Evolutionary conservation across 305 asterid species (phyloP).

Genomic region (Plantago coronopus): DNA sequence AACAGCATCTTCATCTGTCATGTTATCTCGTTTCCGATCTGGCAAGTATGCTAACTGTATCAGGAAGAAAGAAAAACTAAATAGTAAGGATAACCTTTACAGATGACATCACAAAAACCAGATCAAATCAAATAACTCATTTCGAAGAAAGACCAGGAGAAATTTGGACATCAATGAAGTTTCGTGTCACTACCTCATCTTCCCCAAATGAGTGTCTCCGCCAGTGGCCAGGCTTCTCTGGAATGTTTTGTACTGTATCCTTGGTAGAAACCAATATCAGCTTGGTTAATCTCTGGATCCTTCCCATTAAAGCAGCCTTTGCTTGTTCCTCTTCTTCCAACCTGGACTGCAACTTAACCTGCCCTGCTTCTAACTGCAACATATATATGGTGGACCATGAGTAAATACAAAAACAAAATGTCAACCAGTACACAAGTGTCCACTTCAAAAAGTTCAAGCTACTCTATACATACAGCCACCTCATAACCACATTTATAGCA

Average conservation of each 20-base stretch:
- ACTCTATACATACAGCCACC: slow-evolving; percentile 6
- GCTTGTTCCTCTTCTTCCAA: slow-evolving; percentile 90
- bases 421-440: slow-evolving; percentile 9
- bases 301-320: slow-evolving; percentile 84
- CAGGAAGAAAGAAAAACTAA: slow-evolving; percentile 29
- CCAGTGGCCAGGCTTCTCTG: slow-evolving; percentile 46
- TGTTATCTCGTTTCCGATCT: slow-evolving; percentile 65
- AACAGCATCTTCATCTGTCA: slow-evolving; percentile 52
- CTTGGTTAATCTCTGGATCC: slow-evolving; percentile 85
- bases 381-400: slow-evolving; percentile 22
- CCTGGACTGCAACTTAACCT: slow-evolving; percentile 75
- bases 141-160: slow-evolving; percentile 19
- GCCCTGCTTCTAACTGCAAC: slow-evolving; percentile 81
- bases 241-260: slow-evolving; percentile 43
- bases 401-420: slow-evolving; percentile 14
- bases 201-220: slow-evolving; percentile 86
- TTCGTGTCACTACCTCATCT: slow-evolving; percentile 59
- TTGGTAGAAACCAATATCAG: slow-evolving; percentile 79
- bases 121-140: neutral
- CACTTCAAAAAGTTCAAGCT: slow-evolving; percentile 7
- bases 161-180: neutral
- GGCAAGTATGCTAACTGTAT: slow-evolving; percentile 85
- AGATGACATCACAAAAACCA: slow-evolving; percentile 15
- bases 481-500: neutral
- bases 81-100: slow-evolving; percentile 12